Evolutionary conservation across 1,284 basidiomycete species (phyloP).

Genomic region (Macrocybe sp.): DNA sequence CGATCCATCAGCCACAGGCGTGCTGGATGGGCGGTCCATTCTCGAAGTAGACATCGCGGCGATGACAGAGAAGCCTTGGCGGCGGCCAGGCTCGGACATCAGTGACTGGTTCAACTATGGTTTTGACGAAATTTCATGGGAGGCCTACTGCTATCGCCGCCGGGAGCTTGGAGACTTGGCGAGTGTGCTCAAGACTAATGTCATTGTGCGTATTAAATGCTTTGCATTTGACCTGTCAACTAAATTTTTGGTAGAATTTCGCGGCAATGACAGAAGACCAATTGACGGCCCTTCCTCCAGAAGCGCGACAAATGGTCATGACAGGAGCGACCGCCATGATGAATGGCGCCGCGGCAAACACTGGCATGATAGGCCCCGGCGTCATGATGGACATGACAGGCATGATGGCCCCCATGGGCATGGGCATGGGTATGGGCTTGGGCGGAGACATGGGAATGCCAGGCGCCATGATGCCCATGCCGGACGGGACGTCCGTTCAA

Average conservation of each 20-base stretch:
- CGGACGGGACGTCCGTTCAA: constrained; percentile 48
- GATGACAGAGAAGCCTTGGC: constrained; percentile 89
- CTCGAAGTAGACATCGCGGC: constrained; percentile 85
- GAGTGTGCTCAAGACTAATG: constrained; percentile 70
- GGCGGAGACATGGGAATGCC: constrained; percentile 44
- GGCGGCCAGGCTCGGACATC: constrained; percentile 88
- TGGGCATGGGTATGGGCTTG: constrained; percentile 39
- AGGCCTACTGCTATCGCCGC: constrained; percentile 84
- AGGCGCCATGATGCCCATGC: constrained; percentile 35
- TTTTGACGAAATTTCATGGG: constrained; percentile 96
- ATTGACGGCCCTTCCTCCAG: constrained; percentile 64
- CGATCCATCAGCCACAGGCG: constrained; percentile 62
- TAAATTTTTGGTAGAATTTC: constrained; percentile 51
- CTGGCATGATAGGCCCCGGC: constrained; percentile 60
- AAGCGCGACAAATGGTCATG: constrained; percentile 80
- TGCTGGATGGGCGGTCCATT: constrained; percentile 77
- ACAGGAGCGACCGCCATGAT: constrained; percentile 71
- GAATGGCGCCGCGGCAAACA: constrained; percentile 48
- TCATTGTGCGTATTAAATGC: constrained; percentile 50
- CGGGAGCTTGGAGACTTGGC: constrained; percentile 78
- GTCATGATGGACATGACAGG: constrained; percentile 61
- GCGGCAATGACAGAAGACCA: constrained; percentile 80
- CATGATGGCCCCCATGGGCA: constrained; percentile 49
- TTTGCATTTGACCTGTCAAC: not conserved
- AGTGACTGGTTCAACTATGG: constrained; percentile 99